Base-by-base conservation (phyloP, 371 early-diverging fungal genomes). In the Massospora cicadina region DNA sequence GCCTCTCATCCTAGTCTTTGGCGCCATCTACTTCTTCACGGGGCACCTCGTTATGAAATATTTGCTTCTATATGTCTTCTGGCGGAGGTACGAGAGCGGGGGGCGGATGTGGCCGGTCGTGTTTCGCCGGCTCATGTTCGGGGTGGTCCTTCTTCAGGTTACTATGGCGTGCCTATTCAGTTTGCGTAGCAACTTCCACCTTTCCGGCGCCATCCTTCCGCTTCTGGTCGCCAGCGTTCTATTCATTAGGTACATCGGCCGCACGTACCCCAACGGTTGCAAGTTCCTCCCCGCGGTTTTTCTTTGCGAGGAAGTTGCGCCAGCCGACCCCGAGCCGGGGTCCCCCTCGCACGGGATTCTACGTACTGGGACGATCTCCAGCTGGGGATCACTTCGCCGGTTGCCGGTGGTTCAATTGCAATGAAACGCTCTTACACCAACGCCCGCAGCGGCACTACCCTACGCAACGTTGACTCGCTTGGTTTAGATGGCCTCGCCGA, bases 1-100 rank as follows among this genome's bases (percentile, higher is more conserved):
- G 59, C 95, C 95, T 0, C 68, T 94, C 21, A 86, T 92, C 28
- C 73, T 92, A 24, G 72, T 87, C 2, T 86, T 91, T 68, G 86
- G 86, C 1, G 67, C 83, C 1, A 66, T 88, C 2, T 94, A 88
- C 70, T 95, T 82, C 72, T 70, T 76, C 1, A 67, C 90, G 28
- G 89, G 85, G 0, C 78, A 85, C 33, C 71, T 84, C 12, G 79
- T 85, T 1, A 86, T 80, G 76, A 89, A 91, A 63, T 88, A 90
- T 66, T 80, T 83, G 64, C 75, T 85, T 55, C 74, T 85, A 56
- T 90, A 86, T 70, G 87, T 89, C 7, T 89, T 91, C 66, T 79
- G 89, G 54, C 89, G 87, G 3, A 77, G 81, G 1, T 90, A 88
- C 65, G 93, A 92, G 72, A 78, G 90, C 0, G 73, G 77, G 24